Conservation (phyloP, 257 asterid species). For the Solanum chaucha region DNA sequence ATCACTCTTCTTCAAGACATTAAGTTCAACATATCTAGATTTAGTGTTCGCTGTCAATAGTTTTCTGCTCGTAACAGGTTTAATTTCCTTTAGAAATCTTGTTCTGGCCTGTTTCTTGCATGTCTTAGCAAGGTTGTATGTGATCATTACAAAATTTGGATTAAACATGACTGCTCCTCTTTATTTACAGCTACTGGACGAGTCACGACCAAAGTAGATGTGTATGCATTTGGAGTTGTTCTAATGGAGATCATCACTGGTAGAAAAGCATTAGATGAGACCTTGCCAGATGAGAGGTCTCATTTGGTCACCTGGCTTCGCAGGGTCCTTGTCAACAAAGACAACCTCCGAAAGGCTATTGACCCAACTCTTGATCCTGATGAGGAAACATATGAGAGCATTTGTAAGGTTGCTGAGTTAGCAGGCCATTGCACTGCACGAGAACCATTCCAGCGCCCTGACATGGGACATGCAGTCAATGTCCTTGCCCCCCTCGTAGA, state of each 20-base stretch:
- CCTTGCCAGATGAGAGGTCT: slow-evolving; percentile 69
- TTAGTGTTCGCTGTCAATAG: neutral
- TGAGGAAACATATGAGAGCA: slow-evolving; percentile 66
- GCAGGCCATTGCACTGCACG: slow-evolving; percentile 96
- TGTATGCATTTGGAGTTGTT: slow-evolving; percentile 87
- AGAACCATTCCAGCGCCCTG: slow-evolving; percentile 82
- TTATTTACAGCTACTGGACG: slow-evolving; percentile 71
- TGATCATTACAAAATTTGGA: neutral
- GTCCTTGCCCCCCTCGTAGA: slow-evolving; percentile 81
- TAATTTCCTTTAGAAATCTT: neutral
- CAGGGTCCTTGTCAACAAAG: slow-evolving; percentile 69
- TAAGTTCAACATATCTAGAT: neutral
- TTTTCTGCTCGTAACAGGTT: neutral
- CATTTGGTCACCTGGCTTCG: slow-evolving; percentile 93
- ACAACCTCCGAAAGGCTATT: slow-evolving; percentile 58
- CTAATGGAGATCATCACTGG: slow-evolving; percentile 83
- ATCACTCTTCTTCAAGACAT: neutral
- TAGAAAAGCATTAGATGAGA: slow-evolving; percentile 73
- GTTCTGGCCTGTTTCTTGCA: neutral
- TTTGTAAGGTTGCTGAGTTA: slow-evolving; percentile 76
- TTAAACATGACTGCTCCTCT: neutral
- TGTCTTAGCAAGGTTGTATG: neutral
- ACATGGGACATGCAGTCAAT: slow-evolving; percentile 91
- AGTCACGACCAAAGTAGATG: slow-evolving; percentile 86
- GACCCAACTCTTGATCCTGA: slow-evolving; percentile 59